phyloP scores from a whole-genome alignment of 768 basidiomycete genomes.

The Macrolepiota albuminosa region DNA sequence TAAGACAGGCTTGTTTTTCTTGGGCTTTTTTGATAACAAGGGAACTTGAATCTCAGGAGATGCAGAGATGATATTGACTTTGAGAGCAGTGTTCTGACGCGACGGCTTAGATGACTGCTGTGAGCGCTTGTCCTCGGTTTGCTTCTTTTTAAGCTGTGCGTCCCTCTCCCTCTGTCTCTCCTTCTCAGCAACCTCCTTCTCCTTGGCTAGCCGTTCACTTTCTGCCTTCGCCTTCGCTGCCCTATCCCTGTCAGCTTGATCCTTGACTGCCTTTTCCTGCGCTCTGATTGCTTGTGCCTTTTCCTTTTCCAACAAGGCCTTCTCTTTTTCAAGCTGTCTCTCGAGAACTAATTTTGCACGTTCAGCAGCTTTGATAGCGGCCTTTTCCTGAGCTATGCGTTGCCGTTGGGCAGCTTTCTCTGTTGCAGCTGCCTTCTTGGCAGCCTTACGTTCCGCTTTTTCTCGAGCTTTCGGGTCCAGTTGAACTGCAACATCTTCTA shows the following conservation, averaged over 20 bases:
- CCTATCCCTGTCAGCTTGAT: slow-evolving; percentile 34
- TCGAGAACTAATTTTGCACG: slow-evolving; percentile 49
- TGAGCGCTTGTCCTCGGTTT: slow-evolving; percentile 17
- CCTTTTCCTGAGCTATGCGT: slow-evolving; percentile 54
- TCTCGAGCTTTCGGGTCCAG: slow-evolving; percentile 40
- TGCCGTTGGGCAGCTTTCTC: slow-evolving; percentile 62
- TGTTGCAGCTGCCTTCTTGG: slow-evolving; percentile 57
- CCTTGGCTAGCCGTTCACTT: slow-evolving; percentile 29
- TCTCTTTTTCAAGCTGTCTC: slow-evolving; percentile 53
- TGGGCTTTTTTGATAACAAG: slow-evolving; percentile 76
- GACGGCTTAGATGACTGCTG: slow-evolving; percentile 3
- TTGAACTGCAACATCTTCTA: slow-evolving; percentile 24
- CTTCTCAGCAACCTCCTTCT: slow-evolving; percentile 21
- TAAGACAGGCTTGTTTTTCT: slow-evolving; percentile 67
- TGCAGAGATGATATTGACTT: slow-evolving; percentile 16
- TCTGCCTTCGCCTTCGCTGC: slow-evolving; percentile 21
- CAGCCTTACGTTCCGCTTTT: slow-evolving; percentile 59
- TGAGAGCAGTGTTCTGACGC: slow-evolving; percentile 8
- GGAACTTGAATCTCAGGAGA: slow-evolving; percentile 54
- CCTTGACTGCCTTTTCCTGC: slow-evolving; percentile 22
- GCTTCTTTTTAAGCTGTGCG: slow-evolving; percentile 20
- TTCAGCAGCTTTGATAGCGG: slow-evolving; percentile 47
- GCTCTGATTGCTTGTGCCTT: slow-evolving; percentile 35
- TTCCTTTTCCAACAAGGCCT: slow-evolving; percentile 40
- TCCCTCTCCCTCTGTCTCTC: slow-evolving; percentile 18